A percentile compares a stretch with the other conserved stretches of the same genome.
phyloP scores from a whole-genome alignment of 78 protist genomes.

The Dictyostelium brefeldianum region DNA sequence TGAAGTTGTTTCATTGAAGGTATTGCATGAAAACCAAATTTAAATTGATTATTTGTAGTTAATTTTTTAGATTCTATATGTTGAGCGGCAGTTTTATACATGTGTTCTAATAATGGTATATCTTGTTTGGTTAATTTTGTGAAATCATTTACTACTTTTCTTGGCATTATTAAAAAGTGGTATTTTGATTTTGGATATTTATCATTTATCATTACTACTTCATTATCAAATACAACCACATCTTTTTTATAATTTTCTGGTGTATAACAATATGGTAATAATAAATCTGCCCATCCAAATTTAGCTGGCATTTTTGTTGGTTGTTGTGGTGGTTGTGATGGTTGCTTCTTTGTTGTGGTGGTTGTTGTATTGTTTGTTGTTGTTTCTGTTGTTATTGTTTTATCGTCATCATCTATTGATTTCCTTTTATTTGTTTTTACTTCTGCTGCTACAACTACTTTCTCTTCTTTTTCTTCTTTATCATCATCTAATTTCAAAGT shows the following conservation, averaged over 20 bases:
- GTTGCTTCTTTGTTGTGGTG: neutral
- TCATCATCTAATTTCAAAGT: neutral
- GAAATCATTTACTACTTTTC: neutral
- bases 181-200: conserved; percentile 78
- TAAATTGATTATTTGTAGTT: neutral
- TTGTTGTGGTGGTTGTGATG: neutral
- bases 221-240: conserved; percentile 2
- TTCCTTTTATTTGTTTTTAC: too few relatives aligned
- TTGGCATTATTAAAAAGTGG: conserved; percentile 73
- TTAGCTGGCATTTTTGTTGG: neutral
- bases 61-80: neutral
- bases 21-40: conserved; percentile 83
- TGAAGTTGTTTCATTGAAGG: conserved; percentile 83
- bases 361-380: neutral
- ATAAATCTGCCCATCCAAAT: conserved; percentile 33
- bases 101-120: conserved; percentile 27
- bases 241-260: neutral
- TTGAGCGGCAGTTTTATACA: neutral
- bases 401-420: too few relatives aligned
- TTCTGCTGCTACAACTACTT: too few relatives aligned
- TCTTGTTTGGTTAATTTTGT: neutral
- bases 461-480: neutral
- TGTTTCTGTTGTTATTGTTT: neutral
- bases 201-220: conserved; percentile 51
- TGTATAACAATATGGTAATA: conserved; percentile 8